A percentile compares a stretch with the other conserved stretches of the same genome.
Evolutionary conservation across 169 alveolate genomes (phyloP).

Genomic region (Cryptosporidium bovis): DNA sequence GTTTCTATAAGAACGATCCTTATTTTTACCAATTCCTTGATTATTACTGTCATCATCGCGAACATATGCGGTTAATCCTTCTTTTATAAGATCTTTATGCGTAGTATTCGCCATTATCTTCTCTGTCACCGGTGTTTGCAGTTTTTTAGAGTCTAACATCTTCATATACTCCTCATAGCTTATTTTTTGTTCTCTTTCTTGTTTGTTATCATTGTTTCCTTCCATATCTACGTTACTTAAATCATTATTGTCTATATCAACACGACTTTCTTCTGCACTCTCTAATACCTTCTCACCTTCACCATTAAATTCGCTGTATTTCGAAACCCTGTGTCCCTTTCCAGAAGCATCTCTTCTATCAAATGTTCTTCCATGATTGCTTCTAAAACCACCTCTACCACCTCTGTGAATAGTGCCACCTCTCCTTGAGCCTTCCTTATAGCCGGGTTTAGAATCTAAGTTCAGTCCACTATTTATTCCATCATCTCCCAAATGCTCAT

Average conservation of each 20-base stretch:
- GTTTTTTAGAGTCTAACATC: slow-evolving; percentile 28
- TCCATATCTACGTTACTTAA: neutral
- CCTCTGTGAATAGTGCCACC: slow-evolving; percentile 68
- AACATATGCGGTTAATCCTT: slow-evolving; percentile 41
- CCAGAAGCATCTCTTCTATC: slow-evolving; percentile 74
- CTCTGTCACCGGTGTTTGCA: slow-evolving; percentile 5
- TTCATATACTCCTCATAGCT: slow-evolving; percentile 69
- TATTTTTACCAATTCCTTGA: neutral
- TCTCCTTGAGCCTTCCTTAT: slow-evolving; percentile 3
- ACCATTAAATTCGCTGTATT: slow-evolving; percentile 3
- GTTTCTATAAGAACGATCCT: slow-evolving; percentile 5
- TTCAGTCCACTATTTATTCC: slow-evolving; percentile 1
- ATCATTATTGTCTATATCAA: neutral
- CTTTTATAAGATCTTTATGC: slow-evolving; percentile 57
- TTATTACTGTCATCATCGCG: slow-evolving; percentile 15
- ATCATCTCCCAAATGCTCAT: neutral
- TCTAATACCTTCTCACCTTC: neutral
- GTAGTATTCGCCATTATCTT: slow-evolving; percentile 27
- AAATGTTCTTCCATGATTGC: slow-evolving; percentile 54
- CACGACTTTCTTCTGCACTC: neutral
- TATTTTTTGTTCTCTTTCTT: neutral
- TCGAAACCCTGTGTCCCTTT: slow-evolving; percentile 43
- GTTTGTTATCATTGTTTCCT: neutral
- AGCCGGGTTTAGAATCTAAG: neutral
- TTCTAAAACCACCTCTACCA: slow-evolving; percentile 61